These are phyloP conservation scores for Eucalyptus marginata DNA, from an alignment of 345 rosid species.

Conservation along the genomic window DNA sequence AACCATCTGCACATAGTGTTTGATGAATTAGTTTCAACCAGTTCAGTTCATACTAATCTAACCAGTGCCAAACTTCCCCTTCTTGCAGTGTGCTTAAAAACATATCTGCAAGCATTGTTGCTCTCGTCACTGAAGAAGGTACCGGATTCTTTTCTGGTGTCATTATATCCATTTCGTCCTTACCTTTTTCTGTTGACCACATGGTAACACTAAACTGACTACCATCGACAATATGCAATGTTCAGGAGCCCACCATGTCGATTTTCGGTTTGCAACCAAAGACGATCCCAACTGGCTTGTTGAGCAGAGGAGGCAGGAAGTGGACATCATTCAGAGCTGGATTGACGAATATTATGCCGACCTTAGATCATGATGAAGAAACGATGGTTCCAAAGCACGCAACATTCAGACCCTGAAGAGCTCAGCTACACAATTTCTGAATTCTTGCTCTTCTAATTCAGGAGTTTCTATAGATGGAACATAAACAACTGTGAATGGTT, in stretches of 20 bases:
- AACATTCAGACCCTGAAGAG: not conserved
- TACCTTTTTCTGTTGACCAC: not conserved
- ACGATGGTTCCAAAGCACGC: not conserved
- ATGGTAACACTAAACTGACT: not conserved
- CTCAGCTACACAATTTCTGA: not conserved
- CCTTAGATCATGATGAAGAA: constrained; percentile 1
- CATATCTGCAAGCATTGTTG: constrained; percentile 52
- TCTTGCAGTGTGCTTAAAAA: constrained; percentile 50
- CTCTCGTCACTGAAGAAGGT: constrained; percentile 60
- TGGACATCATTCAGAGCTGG: constrained; percentile 47
- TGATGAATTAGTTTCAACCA: not conserved
- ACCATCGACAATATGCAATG: not conserved
- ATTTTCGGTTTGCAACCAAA: constrained; percentile 41
- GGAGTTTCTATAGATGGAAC: not conserved
- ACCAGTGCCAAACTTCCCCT: not conserved
- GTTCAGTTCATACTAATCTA: not conserved
- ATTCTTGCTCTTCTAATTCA: not conserved
- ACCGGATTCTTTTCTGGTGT: not conserved
- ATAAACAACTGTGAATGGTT: not conserved
- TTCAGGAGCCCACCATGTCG: constrained; percentile 67
- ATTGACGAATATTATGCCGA: constrained; percentile 33
- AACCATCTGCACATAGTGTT: not conserved
- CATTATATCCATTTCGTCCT: not conserved
- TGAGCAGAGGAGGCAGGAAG: constrained; percentile 50
- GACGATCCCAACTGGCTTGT: constrained; percentile 56